These are phyloP conservation scores for Takashimella koratensis DNA, from an alignment of 1,284 basidiomycete species.

Conservation along the genomic window DNA sequence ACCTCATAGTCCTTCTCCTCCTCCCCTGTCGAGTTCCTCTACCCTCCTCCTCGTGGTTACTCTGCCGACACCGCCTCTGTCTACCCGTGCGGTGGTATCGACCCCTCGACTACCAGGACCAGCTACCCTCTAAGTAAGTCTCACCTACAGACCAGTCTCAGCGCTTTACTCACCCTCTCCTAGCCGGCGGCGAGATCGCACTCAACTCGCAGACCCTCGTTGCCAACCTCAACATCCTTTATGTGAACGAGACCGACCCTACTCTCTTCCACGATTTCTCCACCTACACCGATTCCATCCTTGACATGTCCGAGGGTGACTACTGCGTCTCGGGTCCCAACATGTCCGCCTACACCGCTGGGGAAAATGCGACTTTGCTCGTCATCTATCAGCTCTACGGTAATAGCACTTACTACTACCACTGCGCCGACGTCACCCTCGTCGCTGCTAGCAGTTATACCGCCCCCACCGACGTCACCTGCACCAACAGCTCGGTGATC, in stretches of 20 bases:
- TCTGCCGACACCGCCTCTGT: slow-evolving; percentile 10
- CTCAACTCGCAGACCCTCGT: slow-evolving; percentile 11
- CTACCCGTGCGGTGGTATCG: slow-evolving; percentile 23
- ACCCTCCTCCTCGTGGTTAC: slow-evolving; percentile 19
- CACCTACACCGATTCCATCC: slow-evolving; percentile 20
- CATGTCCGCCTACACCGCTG: slow-evolving; percentile 15
- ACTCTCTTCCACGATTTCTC: slow-evolving; percentile 24
- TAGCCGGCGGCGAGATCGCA: slow-evolving; percentile 24
- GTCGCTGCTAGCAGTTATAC: slow-evolving; percentile 13
- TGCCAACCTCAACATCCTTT: slow-evolving; percentile 21
- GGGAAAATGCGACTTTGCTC: slow-evolving; percentile 24
- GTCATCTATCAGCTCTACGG: slow-evolving; percentile 23
- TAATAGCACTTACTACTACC: slow-evolving; percentile 15
- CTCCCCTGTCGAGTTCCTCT: slow-evolving; percentile 14
- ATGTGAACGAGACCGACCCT: slow-evolving; percentile 20
- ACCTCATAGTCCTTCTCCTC: slow-evolving; percentile 10
- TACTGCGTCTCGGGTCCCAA: slow-evolving; percentile 25
- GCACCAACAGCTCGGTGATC: slow-evolving; percentile 21
- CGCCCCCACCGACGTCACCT: slow-evolving; percentile 12
- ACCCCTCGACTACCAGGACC: slow-evolving; percentile 10
- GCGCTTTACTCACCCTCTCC: too few relatives aligned
- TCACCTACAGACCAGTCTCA: too few relatives aligned
- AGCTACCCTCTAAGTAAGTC: slow-evolving; percentile 20
- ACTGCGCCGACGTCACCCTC: slow-evolving; percentile 25
- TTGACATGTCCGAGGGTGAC: slow-evolving; percentile 19